Base-by-base conservation (phyloP, 352 stramenopile species). In the Phytopythium chamaehyphon region DNA sequence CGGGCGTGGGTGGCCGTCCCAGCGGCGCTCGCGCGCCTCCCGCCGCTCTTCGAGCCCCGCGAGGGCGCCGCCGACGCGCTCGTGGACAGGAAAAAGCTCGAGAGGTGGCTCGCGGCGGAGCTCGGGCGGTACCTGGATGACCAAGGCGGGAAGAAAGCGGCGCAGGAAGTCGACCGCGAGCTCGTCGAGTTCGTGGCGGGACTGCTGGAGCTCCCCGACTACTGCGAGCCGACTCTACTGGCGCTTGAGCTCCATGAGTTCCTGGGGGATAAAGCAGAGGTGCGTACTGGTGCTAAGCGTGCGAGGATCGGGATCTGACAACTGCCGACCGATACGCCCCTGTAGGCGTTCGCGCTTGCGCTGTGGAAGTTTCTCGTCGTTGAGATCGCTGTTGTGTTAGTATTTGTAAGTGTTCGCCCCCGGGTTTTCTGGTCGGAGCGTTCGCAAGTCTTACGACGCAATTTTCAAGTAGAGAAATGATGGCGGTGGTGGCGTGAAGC, bases 331-430 rank as follows among this genome's bases (percentile, higher is more conserved):
- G 61, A 6, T 44, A 2, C 40, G 26, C 61, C 9, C 10, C 37
- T 40, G 10, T 40, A 90, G 83, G 43, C 52, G 8, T 84, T 90
- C 55, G 80, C 90, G 52, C 51, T 89, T 10, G 66, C 69, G 14
- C 50, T 93, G 37, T 93, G 79, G 79, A 86, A 84, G 48, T 93
- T 85, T 59, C 53, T 90, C 40, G 58, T 88, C 7, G 45, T 89
- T 23, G 75, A 93, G 48, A 73, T 89, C 24, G 79, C 62, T 2
- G 54, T 80, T n/a, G 52, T 54, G 12, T 53, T 59, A 38, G 62
- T 76, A 24, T 88, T 83, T 46, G 75, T 86, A 78, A 54, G 59
- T 59, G 35, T 55, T 39, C 39, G 3, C 12, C 18, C 28, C 21
- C n/a, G n/a, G n/a, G n/a, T n/a, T n/a, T n/a, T n/a, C n/a, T n/a